These are phyloP conservation scores for Aspergillus arachidicola DNA, from an alignment of 2,329 filamentous ascomycete genomes.

Conservation along the genomic window DNA sequence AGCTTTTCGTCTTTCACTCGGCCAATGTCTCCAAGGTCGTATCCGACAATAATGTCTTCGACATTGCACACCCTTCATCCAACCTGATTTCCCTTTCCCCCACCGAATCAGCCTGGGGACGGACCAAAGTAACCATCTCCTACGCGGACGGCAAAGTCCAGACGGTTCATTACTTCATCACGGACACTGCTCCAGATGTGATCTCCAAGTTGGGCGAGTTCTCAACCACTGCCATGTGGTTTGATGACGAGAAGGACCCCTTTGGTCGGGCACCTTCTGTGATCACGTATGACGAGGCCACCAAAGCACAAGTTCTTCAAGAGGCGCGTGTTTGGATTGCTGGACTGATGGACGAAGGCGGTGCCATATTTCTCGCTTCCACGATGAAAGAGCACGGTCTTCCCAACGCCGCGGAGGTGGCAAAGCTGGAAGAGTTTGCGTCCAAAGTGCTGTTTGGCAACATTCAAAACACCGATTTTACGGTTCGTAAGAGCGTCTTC, in stretches of 20 bases:
- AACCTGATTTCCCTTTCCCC: conserved; percentile 29
- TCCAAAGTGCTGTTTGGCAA: conserved; percentile 54
- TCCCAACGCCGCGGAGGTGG: conserved; percentile 53
- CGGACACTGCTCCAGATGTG: conserved; percentile 49
- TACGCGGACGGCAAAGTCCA: conserved; percentile 55
- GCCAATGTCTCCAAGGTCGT: conserved; percentile 9
- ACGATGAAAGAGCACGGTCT: conserved; percentile 58
- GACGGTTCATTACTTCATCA: conserved; percentile 60
- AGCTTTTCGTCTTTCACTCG: conserved; percentile 50
- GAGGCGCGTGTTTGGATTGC: conserved; percentile 57
- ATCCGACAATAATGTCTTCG: conserved; percentile 34
- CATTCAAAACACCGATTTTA: conserved; percentile 52
- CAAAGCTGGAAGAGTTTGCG: conserved; percentile 58
- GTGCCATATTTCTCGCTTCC: conserved; percentile 58
- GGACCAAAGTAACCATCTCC: conserved; percentile 50
- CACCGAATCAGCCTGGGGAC: conserved; percentile 50
- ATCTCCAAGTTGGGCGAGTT: conserved; percentile 55
- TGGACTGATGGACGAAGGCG: conserved; percentile 63
- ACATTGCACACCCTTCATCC: conserved; percentile 22
- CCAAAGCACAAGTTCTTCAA: conserved; percentile 42
- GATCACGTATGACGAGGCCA: conserved; percentile 56
- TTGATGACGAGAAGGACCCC: conserved; percentile 54
- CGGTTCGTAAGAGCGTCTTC: conserved; percentile 59
- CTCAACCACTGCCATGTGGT: conserved; percentile 58
- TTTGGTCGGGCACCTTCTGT: conserved; percentile 59